These are phyloP conservation scores for Penicillium cinerascens DNA, from an alignment of 495 filamentous ascomycete species.

Conservation along the genomic window DNA sequence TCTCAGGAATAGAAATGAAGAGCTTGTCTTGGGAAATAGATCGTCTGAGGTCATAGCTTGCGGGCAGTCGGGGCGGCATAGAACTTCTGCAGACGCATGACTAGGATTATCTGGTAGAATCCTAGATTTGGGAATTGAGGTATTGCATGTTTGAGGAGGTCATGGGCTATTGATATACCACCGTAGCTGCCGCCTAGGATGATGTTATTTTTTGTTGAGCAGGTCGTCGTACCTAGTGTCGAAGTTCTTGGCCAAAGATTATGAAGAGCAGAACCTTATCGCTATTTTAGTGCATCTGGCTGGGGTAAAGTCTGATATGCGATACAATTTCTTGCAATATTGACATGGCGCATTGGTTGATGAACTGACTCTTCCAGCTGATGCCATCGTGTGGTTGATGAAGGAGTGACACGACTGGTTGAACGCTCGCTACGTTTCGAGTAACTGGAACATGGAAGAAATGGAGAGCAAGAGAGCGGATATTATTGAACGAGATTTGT, in stretches of 20 bases:
- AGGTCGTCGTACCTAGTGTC: too few relatives aligned
- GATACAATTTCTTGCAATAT: too few relatives aligned
- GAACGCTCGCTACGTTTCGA: too few relatives aligned
- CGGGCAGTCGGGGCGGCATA: constrained; percentile 43
- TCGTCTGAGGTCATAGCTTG: constrained; percentile 47
- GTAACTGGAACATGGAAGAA: constrained; percentile 46
- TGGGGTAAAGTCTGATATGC: too few relatives aligned
- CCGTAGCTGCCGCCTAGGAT: constrained; percentile 53
- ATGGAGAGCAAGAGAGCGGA: constrained; percentile 42
- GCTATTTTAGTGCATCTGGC: too few relatives aligned
- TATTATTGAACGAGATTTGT: constrained; percentile 26
- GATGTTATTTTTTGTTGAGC: constrained; percentile 38
- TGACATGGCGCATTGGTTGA: too few relatives aligned
- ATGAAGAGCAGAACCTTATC: too few relatives aligned
- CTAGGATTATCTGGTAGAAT: constrained; percentile 33
- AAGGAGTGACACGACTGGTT: too few relatives aligned
- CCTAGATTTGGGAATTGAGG: constrained; percentile 32
- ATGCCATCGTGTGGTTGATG: too few relatives aligned
- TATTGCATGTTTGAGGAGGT: constrained; percentile 50
- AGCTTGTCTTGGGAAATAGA: constrained; percentile 46
- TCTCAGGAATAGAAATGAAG: constrained; percentile 38
- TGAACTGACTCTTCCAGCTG: too few relatives aligned
- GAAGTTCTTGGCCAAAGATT: too few relatives aligned
- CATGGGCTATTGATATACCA: constrained; percentile 49
- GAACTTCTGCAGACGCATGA: constrained; percentile 40